Conservation (phyloP, 2,329 filamentous ascomycete genomes). For the Lasiodiplodia citricola region DNA sequence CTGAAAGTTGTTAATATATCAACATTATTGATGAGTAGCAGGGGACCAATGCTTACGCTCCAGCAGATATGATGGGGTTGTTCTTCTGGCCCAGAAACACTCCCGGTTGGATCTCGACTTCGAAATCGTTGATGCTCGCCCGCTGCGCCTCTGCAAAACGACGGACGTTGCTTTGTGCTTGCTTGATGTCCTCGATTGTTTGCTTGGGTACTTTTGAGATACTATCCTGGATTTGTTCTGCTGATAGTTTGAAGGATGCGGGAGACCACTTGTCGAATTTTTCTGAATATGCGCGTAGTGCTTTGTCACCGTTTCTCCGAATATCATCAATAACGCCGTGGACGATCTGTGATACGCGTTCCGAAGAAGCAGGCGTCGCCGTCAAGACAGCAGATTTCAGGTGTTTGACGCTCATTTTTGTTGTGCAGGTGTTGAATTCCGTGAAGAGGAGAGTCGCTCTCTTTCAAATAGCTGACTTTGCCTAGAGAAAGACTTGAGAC, state of each 20-base stretch:
- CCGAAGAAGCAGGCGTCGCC: not conserved
- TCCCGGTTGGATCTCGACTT: conserved; percentile 45
- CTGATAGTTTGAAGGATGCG: conserved; percentile 54
- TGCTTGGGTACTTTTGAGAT: conserved; percentile 54
- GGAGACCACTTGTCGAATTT: conserved; percentile 63
- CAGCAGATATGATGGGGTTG: conserved; percentile 54
- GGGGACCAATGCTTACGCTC: conserved; percentile 42
- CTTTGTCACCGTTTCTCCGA: conserved; percentile 53
- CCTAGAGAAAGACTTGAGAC: no score
- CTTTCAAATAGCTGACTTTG: no score
- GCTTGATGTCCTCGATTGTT: conserved; percentile 60
- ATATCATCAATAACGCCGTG: conserved; percentile 56
- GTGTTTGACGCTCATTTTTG: not conserved
- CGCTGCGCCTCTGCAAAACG: conserved; percentile 56
- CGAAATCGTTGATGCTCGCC: conserved; percentile 55
- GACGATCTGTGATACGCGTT: conserved; percentile 43
- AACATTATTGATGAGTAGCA: not conserved
- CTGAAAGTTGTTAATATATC: conserved; percentile 27
- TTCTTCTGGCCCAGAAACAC: conserved; percentile 59
- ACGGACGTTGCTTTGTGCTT: conserved; percentile 57
- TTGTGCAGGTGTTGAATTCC: not conserved
- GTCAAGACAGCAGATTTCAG: not conserved
- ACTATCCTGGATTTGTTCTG: conserved; percentile 47
- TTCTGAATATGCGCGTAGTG: conserved; percentile 56
- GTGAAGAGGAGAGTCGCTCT: no score